A percentile compares a stretch with the other conserved stretches of the same genome.
These are phyloP conservation scores for Telfairia occidentalis DNA, from an alignment of 331 rosid species.

Conservation along the genomic window DNA sequence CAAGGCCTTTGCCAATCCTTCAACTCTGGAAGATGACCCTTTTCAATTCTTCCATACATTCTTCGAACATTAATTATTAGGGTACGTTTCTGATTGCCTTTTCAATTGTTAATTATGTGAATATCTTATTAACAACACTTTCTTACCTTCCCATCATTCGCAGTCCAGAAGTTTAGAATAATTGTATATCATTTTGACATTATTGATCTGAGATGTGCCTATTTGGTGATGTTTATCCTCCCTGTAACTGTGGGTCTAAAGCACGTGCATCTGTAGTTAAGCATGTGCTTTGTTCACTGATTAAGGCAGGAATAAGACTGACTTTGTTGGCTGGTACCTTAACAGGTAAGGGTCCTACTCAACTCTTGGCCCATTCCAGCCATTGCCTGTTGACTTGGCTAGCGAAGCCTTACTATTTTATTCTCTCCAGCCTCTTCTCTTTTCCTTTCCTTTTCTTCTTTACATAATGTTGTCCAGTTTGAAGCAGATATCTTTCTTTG, in stretches of 20 bases:
- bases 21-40: neutral
- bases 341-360: conserved; percentile 14
- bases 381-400: neutral
- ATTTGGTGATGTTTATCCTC: conserved; percentile 9
- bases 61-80: neutral
- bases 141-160: neutral
- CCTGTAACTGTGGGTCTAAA: conserved; percentile 12
- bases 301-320: conserved; percentile 8
- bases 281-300: conserved; percentile 14
- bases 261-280: conserved; percentile 24
- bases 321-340: conserved; percentile 16
- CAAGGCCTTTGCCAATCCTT: neutral
- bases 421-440: neutral
- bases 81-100: neutral
- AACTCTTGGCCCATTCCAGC: conserved; percentile 5
- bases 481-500: neutral
- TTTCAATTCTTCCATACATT: neutral
- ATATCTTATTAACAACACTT: neutral
- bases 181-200: conserved; percentile 2
- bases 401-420: neutral
- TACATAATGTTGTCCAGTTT: neutral
- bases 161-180: neutral
- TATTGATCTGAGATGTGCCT: neutral
- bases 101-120: neutral
- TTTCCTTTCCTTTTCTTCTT: neutral